phyloP scores from a whole-genome alignment of 1,284 basidiomycete species.

The Sanghuangporus sanghuang region DNA sequence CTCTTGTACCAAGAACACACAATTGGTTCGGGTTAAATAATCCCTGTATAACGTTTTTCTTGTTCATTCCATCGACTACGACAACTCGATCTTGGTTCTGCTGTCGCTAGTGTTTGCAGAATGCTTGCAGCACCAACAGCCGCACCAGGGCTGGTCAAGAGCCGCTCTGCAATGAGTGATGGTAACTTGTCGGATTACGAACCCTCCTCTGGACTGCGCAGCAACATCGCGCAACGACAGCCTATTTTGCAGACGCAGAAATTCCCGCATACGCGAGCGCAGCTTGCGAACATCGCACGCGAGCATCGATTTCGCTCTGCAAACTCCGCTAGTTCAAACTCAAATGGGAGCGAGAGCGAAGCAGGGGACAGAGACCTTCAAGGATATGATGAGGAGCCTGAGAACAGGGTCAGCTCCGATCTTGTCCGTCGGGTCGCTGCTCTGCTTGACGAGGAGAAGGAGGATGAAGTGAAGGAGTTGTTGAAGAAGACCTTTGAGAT shows the following conservation, averaged over 20 bases:
- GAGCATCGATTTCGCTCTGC: constrained; percentile 45
- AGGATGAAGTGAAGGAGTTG: constrained; percentile 76
- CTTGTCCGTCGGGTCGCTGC: constrained; percentile 66
- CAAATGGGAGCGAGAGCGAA: neutral
- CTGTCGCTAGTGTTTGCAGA: neutral
- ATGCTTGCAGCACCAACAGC: neutral
- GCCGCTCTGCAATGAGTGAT: neutral
- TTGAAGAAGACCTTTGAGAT: constrained; percentile 68
- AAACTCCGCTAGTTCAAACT: neutral
- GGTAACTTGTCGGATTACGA: constrained; percentile 2
- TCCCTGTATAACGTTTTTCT: neutral
- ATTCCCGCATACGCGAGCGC: constrained; percentile 76
- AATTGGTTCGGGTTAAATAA: neutral
- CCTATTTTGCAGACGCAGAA: constrained; percentile 26
- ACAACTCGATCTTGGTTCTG: no score
- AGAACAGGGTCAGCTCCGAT: constrained; percentile 43
- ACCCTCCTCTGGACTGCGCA: neutral
- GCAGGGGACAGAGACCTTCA: constrained; percentile 52
- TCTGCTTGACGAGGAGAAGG: constrained; percentile 74
- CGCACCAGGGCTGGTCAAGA: neutral
- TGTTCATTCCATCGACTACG: neutral
- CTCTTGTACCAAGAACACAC: neutral
- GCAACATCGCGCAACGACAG: neutral
- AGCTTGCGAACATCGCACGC: constrained; percentile 64
- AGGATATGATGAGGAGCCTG: constrained; percentile 39